Percentiles rank a stretch among this genome's conserved stretches.
Evolutionary conservation across 2,329 filamentous ascomycete genomes (phyloP).

Genomic region (Colletotrichum tanaceti): DNA sequence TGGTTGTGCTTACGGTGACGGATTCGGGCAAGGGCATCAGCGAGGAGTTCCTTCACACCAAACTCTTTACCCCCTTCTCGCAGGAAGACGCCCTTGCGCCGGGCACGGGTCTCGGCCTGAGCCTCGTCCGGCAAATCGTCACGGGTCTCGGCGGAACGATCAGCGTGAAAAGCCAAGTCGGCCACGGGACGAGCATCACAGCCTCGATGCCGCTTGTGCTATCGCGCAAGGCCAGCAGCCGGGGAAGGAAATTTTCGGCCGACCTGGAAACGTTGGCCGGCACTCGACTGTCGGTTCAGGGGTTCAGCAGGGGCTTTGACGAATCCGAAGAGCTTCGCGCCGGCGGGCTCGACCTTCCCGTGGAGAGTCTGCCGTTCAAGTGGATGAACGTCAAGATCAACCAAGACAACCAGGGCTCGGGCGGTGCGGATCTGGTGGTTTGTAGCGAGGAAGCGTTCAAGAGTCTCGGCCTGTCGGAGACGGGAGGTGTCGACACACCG

Average conservation of each 20-base stretch:
- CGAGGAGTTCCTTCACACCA: slow-evolving; percentile 66
- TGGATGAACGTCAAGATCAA: slow-evolving; percentile 52
- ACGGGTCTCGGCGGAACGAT: slow-evolving; percentile 67
- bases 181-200: slow-evolving; percentile 64
- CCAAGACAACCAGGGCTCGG: slow-evolving; percentile 3
- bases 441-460: slow-evolving; percentile 46
- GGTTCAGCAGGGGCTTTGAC: slow-evolving; percentile 41
- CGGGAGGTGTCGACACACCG: slow-evolving; percentile 39
- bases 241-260: slow-evolving; percentile 31
- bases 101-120: slow-evolving; percentile 71
- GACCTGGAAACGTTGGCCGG: slow-evolving; percentile 20
- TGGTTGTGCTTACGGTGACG: slow-evolving; percentile 58
- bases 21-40: slow-evolving; percentile 74
- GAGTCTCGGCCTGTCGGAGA: slow-evolving; percentile 32
- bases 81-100: slow-evolving; percentile 69
- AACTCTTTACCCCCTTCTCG: slow-evolving; percentile 69
- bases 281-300: slow-evolving; percentile 19
- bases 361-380: slow-evolving; percentile 41
- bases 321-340: slow-evolving; percentile 43
- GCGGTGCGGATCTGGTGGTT: slow-evolving; percentile 44
- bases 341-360: slow-evolving; percentile 43
- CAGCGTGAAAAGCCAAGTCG: slow-evolving; percentile 62
- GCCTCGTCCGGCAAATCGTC: slow-evolving; percentile 69
- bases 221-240: slow-evolving; percentile 28
- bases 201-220: slow-evolving; percentile 56